phyloP scores from a whole-genome alignment of 768 basidiomycete species.

The Infundibulicybe gibba region DNA sequence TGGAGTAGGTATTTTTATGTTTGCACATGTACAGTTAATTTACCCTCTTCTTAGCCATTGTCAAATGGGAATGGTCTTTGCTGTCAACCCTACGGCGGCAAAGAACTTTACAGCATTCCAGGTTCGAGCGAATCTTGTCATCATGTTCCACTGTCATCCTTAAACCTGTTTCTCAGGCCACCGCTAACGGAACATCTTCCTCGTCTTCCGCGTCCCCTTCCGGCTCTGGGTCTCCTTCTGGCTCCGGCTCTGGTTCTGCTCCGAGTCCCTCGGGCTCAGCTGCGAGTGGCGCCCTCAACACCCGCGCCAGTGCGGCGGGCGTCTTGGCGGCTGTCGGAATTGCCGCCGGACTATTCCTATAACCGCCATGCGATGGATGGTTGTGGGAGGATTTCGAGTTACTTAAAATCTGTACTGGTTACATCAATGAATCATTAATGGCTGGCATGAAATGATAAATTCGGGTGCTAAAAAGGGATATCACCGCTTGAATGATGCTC shows the following conservation, averaged over 20 bases:
- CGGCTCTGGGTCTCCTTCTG: constrained; percentile 5
- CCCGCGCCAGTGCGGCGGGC: constrained; percentile 29
- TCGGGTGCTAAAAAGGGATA: too few relatives aligned
- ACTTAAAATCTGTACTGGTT: constrained; percentile 3
- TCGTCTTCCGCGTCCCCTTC: constrained; percentile 1
- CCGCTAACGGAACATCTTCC: constrained; percentile 15
- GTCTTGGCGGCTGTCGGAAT: constrained; percentile 26
- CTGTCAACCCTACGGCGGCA: constrained; percentile 44
- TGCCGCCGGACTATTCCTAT: constrained; percentile 27
- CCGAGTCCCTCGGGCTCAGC: constrained; percentile 12
- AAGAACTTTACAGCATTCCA: constrained; percentile 49
- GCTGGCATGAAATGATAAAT: neutral
- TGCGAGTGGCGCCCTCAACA: constrained; percentile 19
- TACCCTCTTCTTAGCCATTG: constrained; percentile 38
- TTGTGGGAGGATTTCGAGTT: neutral
- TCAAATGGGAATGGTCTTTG: constrained; percentile 56
- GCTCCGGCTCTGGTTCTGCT: constrained; percentile 10
- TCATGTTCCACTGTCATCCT: neutral
- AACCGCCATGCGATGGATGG: constrained; percentile 8
- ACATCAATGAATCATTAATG: constrained; percentile 4
- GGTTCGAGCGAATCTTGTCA: constrained; percentile 14
- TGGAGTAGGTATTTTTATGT: constrained; percentile 10
- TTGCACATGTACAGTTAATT: neutral
- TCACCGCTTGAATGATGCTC: too few relatives aligned
- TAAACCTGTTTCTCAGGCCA: constrained; percentile 1